A percentile compares a stretch with the other conserved stretches of the same genome.
Conservation (phyloP, 192 early-diverging fungal genomes). For the Spizellomyces sp. region DNA sequence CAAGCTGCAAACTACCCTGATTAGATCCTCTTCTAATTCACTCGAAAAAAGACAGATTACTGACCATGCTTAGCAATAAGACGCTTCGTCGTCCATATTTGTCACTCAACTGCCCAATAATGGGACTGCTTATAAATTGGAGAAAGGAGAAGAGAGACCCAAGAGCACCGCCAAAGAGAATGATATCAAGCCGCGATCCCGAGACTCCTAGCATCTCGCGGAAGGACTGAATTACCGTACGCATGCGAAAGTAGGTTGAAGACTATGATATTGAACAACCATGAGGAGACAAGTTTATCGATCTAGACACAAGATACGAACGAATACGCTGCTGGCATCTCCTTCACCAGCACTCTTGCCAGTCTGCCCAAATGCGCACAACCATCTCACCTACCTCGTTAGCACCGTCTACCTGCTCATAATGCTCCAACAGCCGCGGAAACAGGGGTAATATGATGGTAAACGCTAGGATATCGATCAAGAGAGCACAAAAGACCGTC, state of each 20-base stretch:
- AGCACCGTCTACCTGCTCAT: constrained; percentile 65
- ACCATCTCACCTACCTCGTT: constrained; percentile 50
- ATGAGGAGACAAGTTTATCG: constrained; percentile 13
- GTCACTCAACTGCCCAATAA: constrained; percentile 83
- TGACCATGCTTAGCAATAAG: constrained; percentile 84
- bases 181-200: constrained; percentile 58
- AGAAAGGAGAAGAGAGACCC: constrained; percentile 94
- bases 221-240: constrained; percentile 45
- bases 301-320: too few relatives aligned
- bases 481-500: constrained; percentile 80
- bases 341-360: not conserved
- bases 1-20: constrained; percentile 53
- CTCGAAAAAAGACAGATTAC: constrained; percentile 1
- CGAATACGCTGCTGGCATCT: not conserved
- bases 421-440: constrained; percentile 86
- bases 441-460: constrained; percentile 96
- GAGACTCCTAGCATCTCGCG: constrained; percentile 38
- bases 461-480: constrained; percentile 96
- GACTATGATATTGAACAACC: constrained; percentile 12
- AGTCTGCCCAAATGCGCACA: not conserved
- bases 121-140: constrained; percentile 84
- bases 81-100: constrained; percentile 77
- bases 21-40: not conserved
- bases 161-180: constrained; percentile 87
- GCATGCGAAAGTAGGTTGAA: constrained; percentile 41